Evolutionary conservation across 306 rosid genomes (phyloP).

Genomic region (Ammopiptanthus mongolicus): DNA sequence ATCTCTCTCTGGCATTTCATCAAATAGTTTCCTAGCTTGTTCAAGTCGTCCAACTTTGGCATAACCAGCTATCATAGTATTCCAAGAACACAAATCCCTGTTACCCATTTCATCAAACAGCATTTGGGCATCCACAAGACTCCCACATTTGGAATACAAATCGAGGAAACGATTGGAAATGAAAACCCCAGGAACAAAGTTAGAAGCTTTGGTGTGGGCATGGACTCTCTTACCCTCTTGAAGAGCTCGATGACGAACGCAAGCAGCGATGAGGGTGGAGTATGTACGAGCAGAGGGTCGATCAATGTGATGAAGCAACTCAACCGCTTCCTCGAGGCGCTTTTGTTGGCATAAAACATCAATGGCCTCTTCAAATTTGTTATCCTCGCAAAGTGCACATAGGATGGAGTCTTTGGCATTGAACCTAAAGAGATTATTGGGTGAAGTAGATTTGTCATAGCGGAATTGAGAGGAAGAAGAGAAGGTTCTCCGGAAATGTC

Average conservation of each 20-base stretch:
- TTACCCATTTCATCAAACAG: slow-evolving; percentile 55
- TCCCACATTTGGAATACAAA: slow-evolving; percentile 54
- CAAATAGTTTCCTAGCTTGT: slow-evolving; percentile 51
- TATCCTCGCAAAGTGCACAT: slow-evolving; percentile 27
- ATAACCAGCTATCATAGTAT: slow-evolving; percentile 57
- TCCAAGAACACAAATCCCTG: slow-evolving; percentile 70
- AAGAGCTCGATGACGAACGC: slow-evolving; percentile 48
- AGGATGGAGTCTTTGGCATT: slow-evolving; percentile 33
- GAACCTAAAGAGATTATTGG: slow-evolving; percentile 4
- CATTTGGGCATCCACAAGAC: slow-evolving; percentile 44
- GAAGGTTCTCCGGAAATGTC: not conserved
- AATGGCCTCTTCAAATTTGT: slow-evolving; percentile 43
- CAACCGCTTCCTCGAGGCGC: slow-evolving; percentile 52
- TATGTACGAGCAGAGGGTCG: slow-evolving; percentile 46
- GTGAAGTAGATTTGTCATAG: not conserved
- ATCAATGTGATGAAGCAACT: slow-evolving; percentile 29
- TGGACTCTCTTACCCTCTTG: slow-evolving; percentile 48
- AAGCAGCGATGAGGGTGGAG: slow-evolving; percentile 40
- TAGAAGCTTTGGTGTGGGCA: slow-evolving; percentile 49
- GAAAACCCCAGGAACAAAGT: slow-evolving; percentile 41
- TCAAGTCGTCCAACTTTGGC: slow-evolving; percentile 42
- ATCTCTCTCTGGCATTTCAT: slow-evolving; percentile 62
- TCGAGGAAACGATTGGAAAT: slow-evolving; percentile 47
- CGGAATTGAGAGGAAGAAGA: slow-evolving; percentile 29
- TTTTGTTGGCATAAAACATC: slow-evolving; percentile 38